Base-by-base conservation (phyloP, 768 basidiomycete species). In the Hirschioporus abietinus region DNA sequence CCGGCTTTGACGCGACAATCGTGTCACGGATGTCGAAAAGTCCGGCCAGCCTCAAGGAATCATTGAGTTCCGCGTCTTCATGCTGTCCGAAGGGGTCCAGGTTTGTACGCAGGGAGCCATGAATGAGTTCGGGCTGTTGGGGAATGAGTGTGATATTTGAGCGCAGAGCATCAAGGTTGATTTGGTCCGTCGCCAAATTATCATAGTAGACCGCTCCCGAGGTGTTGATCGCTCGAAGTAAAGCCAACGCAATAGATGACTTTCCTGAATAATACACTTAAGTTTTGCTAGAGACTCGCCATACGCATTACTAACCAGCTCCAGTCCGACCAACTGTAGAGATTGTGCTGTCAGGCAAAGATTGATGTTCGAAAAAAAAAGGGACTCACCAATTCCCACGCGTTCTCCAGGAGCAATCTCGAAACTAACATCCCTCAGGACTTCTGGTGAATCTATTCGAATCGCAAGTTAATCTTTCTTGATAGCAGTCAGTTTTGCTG, bases 391-490 rank as follows among this genome's bases (percentile, higher is more conserved):
- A 20, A 65, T 26, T 26, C 64, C 30, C 12, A 65, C 81, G 79
- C 1, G 79, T 79, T 7, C 80, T 66, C 0, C 79, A 78, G 26
- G 79, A 77, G 60, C 81, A 77, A 10, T 81, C 80, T 73, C 68
- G 67, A 84, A 81, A 20, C 67, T 70, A 58, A 83, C 66, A 20
- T 74, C 79, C 58, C 77, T 74, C 8, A 83, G 72, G 0, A 90
- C 86, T 23, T 79, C 74, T 0, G 87, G 87, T 1, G 83, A 82
- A 63, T 82, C 81, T 64, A 65, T 63, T 23, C 10, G 23, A 18
- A 24, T 12, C 9, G 9, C 60, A 36, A 7, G 7, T 64, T 35
- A 35, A 35, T n/a, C 35, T 4, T 15, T 20, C 27, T 30, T 30
- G 26, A 36, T n/a, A 30, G 34, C n/a, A 34, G 10, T 66, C 66